These are phyloP conservation scores for Lagenidium giganteum DNA, from an alignment of 352 stramenopile species.

Conservation along the genomic window DNA sequence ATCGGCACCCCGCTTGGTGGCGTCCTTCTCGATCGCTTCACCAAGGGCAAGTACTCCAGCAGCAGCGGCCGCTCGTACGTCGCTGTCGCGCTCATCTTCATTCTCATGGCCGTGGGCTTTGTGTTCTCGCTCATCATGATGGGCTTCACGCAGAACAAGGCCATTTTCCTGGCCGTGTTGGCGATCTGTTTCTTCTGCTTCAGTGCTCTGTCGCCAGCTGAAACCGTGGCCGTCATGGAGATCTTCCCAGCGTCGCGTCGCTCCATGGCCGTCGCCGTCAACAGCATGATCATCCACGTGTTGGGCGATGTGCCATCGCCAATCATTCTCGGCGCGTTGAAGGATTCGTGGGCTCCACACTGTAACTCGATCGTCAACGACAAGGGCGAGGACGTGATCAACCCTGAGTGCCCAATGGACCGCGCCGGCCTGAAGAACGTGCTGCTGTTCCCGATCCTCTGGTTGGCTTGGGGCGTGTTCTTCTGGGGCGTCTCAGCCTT, in stretches of 20 bases:
- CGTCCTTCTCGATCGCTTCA: slow-evolving; percentile 57
- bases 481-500: slow-evolving; percentile 53
- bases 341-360: slow-evolving; percentile 89
- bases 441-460: slow-evolving; percentile 72
- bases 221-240: slow-evolving; percentile 87
- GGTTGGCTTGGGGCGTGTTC: slow-evolving; percentile 66
- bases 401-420: slow-evolving; percentile 60
- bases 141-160: slow-evolving; percentile 34
- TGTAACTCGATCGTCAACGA: slow-evolving; percentile 75
- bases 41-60: slow-evolving; percentile 29
- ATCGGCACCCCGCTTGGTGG: slow-evolving; percentile 87
- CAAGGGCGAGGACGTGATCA: slow-evolving; percentile 48
- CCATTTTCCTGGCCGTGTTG: slow-evolving; percentile 68
- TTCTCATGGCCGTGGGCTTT: slow-evolving; percentile 50
- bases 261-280: slow-evolving; percentile 88
- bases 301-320: slow-evolving; percentile 94
- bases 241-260: slow-evolving; percentile 83
- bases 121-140: slow-evolving; percentile 60
- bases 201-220: slow-evolving; percentile 65
- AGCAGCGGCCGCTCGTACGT: slow-evolving; percentile 55
- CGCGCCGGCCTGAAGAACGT: slow-evolving; percentile 53
- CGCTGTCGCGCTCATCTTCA: slow-evolving; percentile 62
- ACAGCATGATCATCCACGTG: slow-evolving; percentile 89
- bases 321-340: slow-evolving; percentile 90
- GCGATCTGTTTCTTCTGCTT: slow-evolving; percentile 69